phyloP scores from a whole-genome alignment of 179 eudicot genomes.

The Beta corolliflora region DNA sequence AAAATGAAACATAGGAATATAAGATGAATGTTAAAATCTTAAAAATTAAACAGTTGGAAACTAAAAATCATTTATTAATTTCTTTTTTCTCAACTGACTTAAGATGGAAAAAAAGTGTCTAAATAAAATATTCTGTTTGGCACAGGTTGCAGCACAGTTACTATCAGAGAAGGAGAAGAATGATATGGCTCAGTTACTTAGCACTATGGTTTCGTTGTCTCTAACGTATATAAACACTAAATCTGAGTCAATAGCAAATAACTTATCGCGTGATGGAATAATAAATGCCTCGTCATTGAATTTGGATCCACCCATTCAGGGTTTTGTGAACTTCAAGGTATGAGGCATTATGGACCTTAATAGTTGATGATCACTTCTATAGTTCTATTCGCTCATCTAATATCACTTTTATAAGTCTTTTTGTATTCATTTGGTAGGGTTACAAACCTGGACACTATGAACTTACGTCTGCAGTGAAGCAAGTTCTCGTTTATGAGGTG shows the following conservation, averaged over 20 bases:
- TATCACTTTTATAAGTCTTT: background rate
- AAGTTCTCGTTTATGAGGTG: constrained; percentile 90
- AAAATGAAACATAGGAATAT: background rate
- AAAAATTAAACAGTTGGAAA: too few species aligned
- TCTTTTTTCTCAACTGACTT: background rate
- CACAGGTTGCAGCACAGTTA: constrained; percentile 85
- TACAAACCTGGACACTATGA: constrained; percentile 56
- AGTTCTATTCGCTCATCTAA: constrained; percentile 18
- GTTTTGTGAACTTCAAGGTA: constrained; percentile 72
- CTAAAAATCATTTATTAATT: background rate
- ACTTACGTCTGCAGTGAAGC: constrained; percentile 81
- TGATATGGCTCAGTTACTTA: constrained; percentile 62
- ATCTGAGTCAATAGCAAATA: constrained; percentile 46
- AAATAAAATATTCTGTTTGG: constrained; percentile 18
- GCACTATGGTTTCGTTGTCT: constrained; percentile 79
- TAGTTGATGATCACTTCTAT: constrained; percentile 1
- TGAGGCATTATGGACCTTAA: constrained; percentile 20
- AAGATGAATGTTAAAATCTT: background rate
- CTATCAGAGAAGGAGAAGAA: constrained; percentile 76
- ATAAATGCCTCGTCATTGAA: constrained; percentile 54
- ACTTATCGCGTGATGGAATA: constrained; percentile 43
- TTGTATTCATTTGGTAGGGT: constrained; percentile 45
- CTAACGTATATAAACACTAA: constrained; percentile 66
- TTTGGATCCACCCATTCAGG: constrained; percentile 77
- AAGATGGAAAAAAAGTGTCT: constrained; percentile 3